Evolutionary conservation across 768 basidiomycete species (phyloP), one percentile per base, ranked within the genome.

Genomic region (Rhodotorula taiwanensis): DNA sequence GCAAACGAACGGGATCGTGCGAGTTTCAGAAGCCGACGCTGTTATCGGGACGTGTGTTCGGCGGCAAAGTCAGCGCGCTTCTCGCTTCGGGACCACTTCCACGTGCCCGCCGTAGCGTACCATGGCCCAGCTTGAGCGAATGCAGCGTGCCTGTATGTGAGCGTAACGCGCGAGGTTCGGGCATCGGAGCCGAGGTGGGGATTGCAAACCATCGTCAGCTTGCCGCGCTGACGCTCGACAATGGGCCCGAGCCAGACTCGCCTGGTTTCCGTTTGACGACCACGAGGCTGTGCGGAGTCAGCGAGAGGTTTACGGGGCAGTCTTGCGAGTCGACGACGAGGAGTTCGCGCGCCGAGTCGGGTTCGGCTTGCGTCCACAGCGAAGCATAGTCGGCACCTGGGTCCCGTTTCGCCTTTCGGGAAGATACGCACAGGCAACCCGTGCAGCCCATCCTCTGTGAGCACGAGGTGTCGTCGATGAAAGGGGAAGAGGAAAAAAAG

Each of bases 261-360:
- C 61, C 60, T 4, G 49, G n/a, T 36, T 43, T 34, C 21, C 20
- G 28, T 28, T 53, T 60, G 34, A 56, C 43, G 1, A 60, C 31
- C 20, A 41, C 54, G 15, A 65, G 54, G 2, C 54, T 54, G 0
- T 42, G n/a, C 0, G 2, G 25, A 1, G 50, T 41, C 27, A 65
- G 58, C 6, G 58, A 4, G 48, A 65, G 58, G 55, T 55, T 15
- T 42, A 56, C 48, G 25, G 42, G 45, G 36, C 34, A 45, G 42
- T 15, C 27, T 2, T 13, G 14, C 6, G 20, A 13, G 16, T 14
- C 23, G 25, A 42, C 18, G 56, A 53, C 48, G 48, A 57, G 23
- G 11, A 63, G 47, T 28, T 57, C 45, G 27, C 8, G 21, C 20
- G 36, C 28, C 15, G 25, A 30, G 13, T 4, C 20, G 25, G 30